A percentile compares a stretch with the other conserved stretches of the same genome.
Conservation (phyloP, 139 green algal species). For the Auxenochlorella protothecoides region DNA sequence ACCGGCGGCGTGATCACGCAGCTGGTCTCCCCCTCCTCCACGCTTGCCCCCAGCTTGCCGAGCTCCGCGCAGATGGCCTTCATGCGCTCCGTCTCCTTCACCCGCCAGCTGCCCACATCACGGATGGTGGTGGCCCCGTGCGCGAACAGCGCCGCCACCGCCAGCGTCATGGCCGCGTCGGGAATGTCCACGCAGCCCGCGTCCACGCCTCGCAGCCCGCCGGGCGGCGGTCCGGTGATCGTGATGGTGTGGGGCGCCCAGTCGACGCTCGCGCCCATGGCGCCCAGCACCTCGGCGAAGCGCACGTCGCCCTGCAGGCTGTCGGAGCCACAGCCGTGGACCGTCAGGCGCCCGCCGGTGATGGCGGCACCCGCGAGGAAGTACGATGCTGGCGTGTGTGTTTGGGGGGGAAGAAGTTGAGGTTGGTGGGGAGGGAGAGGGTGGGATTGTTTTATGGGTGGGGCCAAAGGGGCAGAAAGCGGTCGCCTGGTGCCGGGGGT, state of each 20-base stretch:
- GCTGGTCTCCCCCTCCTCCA: conserved; percentile 88
- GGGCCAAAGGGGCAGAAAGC: background rate
- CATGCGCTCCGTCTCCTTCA: conserved; percentile 99
- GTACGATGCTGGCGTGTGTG: conserved; percentile 59
- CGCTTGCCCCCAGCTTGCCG: conserved; percentile 73
- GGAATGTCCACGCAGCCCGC: conserved; percentile 98
- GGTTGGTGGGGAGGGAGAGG: background rate
- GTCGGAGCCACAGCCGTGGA: conserved; percentile 89
- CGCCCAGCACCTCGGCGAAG: conserved; percentile 92
- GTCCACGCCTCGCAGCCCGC: conserved; percentile 78
- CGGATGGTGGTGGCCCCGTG: conserved; percentile 82
- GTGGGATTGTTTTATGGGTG: background rate
- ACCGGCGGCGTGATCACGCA: conserved; percentile 89
- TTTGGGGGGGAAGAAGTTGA: background rate
- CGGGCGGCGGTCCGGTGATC: conserved; percentile 60
- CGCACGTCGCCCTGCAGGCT: conserved; percentile 86
- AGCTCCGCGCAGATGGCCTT: conserved; percentile 90
- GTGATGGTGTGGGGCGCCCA: conserved; percentile 86
- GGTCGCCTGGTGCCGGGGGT: background rate
- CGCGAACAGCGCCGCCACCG: conserved; percentile 91
- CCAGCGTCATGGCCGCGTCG: conserved; percentile 97
- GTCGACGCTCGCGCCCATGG: conserved; percentile 89
- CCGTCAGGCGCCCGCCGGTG: conserved; percentile 77
- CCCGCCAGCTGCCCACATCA: conserved; percentile 95
- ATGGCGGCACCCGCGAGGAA: conserved; percentile 94